Base-by-base conservation (phyloP, 495 filamentous ascomycete genomes). In the Durotheca rogersii region DNA sequence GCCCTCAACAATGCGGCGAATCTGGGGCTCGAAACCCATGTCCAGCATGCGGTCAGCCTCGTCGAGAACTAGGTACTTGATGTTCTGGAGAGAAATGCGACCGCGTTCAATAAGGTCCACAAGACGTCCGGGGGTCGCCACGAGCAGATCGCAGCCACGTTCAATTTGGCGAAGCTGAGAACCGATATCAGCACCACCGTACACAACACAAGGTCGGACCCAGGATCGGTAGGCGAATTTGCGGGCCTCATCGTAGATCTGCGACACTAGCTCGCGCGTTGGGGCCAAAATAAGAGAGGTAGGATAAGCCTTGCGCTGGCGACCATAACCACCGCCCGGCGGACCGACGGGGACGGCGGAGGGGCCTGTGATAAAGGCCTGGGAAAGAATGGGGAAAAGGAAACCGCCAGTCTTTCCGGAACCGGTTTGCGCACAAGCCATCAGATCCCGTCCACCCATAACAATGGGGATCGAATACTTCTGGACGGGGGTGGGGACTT, bases 11-110 rank as follows among this genome's bases (percentile, higher is more conserved):
- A 98, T 97, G 58, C 93, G 87, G 57, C 93, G 91, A 68, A 98
- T 96, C 72, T 98, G 93, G 61, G 93, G 93, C 78, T 98, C 93
- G 80, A 98, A 98, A 87, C 93, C 93, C 93, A 98, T 97, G 77
- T 98, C 93, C 80, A 98, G 76, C 93, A 98, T 97, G 70, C 94
- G 94, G 77, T 98, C 93, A 70, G 93, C 93, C 80, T 98, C 93
- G 61, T 98, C 93, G 29, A 98, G 87, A 56, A 98, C 88, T n/a
- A 98, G 79, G 65, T 96, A 98, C 74, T 96, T 96, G 82, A 97
- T 96, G 76, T 93, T 96, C 56, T 82, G 77, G 29, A 96, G 83
- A 9, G 92, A 96, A 69, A 98, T 96, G 67, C 93, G 91, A 57
- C 94, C 93, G 76, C 94, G 89, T 79, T 97, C 94, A 57, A 98